A percentile compares a stretch with the other conserved stretches of the same genome.
phyloP scores from a whole-genome alignment of 495 filamentous ascomycete species.

The Hyphodiscus hymeniophilus region DNA sequence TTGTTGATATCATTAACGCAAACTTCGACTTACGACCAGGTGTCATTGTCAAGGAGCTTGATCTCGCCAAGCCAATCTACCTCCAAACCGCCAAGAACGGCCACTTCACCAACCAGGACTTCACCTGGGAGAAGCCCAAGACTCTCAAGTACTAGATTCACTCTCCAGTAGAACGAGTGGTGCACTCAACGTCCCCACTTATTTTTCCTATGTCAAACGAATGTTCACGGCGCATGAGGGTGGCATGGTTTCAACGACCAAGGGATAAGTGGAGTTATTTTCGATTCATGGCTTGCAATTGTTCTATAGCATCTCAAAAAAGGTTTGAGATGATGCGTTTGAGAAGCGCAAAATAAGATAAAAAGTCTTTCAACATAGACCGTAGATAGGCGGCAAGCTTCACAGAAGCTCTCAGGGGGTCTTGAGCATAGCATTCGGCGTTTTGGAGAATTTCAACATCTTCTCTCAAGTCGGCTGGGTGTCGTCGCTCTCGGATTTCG shows the following conservation, averaged over 20 bases:
- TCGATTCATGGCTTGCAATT: constrained; percentile 2
- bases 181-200: constrained; percentile 37
- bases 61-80: constrained; percentile 95
- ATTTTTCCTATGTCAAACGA: constrained; percentile 21
- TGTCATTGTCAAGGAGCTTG: constrained; percentile 96
- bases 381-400: constrained; percentile 22
- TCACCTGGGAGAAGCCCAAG: constrained; percentile 98
- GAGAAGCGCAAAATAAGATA: constrained; percentile 11
- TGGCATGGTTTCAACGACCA: constrained; percentile 27
- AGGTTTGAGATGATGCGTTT: neutral
- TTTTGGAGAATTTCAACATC: constrained; percentile 28
- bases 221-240: constrained; percentile 25
- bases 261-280: constrained; percentile 17
- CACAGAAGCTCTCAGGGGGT: constrained; percentile 5
- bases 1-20: constrained; percentile 84
- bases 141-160: constrained; percentile 68
- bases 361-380: constrained; percentile 31
- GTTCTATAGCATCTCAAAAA: no score
- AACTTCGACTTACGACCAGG: constrained; percentile 98
- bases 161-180: constrained; percentile 21
- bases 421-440: constrained; percentile 25
- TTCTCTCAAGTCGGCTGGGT: constrained; percentile 19
- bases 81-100: constrained; percentile 97
- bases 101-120: constrained; percentile 98
- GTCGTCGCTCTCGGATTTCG: neutral